These are phyloP conservation scores for Fomitopsis schrenkii DNA, from an alignment of 1,284 basidiomycete species.

Conservation along the genomic window DNA sequence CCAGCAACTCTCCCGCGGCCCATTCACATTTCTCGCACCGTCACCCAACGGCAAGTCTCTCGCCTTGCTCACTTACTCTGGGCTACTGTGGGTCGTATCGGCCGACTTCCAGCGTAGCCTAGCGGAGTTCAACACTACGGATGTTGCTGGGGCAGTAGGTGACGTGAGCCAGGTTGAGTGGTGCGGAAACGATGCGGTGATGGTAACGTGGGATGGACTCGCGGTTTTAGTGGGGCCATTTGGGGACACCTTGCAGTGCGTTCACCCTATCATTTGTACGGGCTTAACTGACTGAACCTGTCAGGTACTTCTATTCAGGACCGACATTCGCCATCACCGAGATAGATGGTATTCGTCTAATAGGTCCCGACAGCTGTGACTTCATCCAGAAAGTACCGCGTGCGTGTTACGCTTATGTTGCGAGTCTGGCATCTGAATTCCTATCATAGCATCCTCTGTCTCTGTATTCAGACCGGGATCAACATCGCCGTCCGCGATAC, in stretches of 20 bases:
- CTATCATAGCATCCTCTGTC: conserved; percentile 57
- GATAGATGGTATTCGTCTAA: conserved; percentile 81
- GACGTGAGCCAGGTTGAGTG: conserved; percentile 76
- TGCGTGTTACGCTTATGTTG: conserved; percentile 29
- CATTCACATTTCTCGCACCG: conserved; percentile 82
- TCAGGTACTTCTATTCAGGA: conserved; percentile 78
- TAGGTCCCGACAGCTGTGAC: conserved; percentile 80
- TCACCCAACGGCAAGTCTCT: conserved; percentile 94
- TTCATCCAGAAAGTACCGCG: conserved; percentile 92
- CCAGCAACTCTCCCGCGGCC: conserved; percentile 85
- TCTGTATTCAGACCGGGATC: conserved; percentile 92
- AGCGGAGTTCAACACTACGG: conserved; percentile 77
- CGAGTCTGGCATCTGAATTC: conserved; percentile 5
- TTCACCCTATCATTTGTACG: conserved; percentile 8
- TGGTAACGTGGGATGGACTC: conserved; percentile 80
- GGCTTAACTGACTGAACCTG: background rate
- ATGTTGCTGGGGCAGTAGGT: conserved; percentile 47
- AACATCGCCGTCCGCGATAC: conserved; percentile 85
- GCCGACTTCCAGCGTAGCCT: conserved; percentile 88
- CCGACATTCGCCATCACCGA: conserved; percentile 80
- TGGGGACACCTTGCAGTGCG: conserved; percentile 83
- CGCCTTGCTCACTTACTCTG: conserved; percentile 74
- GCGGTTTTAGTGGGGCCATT: conserved; percentile 89
- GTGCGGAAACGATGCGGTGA: conserved; percentile 96
- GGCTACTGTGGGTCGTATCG: conserved; percentile 87